A percentile compares a stretch with the other conserved stretches of the same genome.
Conservation (phyloP, 352 stramenopile genomes). For the Phytophthora niederhauseri region DNA sequence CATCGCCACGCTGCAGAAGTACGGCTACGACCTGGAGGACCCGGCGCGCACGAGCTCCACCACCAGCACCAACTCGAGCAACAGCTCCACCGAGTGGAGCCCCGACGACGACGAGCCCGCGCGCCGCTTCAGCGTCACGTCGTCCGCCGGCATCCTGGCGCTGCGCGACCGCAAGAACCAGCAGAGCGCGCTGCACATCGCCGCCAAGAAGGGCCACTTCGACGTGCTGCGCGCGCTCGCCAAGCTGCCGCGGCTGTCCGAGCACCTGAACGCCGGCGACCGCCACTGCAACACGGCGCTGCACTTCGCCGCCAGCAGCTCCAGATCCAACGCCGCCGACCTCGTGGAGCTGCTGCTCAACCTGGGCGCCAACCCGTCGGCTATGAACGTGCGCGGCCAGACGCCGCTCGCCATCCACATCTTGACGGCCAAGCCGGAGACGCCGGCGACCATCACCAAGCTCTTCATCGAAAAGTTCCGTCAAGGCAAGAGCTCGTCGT, state of each 20-base stretch:
- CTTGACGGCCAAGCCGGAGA: slow-evolving; percentile 71
- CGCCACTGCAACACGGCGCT: slow-evolving; percentile 83
- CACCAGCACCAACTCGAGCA: slow-evolving; percentile 39
- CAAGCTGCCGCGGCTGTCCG: slow-evolving; percentile 70
- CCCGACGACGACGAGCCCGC: slow-evolving; percentile 35
- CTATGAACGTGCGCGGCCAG: slow-evolving; percentile 81
- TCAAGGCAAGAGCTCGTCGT: slow-evolving; percentile 18
- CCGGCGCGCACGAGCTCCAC: slow-evolving; percentile 29
- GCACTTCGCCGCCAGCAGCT: slow-evolving; percentile 78
- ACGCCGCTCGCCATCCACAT: slow-evolving; percentile 88
- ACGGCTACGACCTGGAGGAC: slow-evolving; percentile 80
- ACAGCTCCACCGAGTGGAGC: slow-evolving; percentile 44
- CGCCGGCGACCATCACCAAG: slow-evolving; percentile 49
- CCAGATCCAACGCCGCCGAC: slow-evolving; percentile 56
- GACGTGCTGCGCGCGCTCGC: slow-evolving; percentile 81
- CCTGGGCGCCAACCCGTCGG: slow-evolving; percentile 62
- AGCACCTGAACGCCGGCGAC: slow-evolving; percentile 81
- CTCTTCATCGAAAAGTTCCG: slow-evolving; percentile 61
- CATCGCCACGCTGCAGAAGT: slow-evolving; percentile 84
- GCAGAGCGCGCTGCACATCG: slow-evolving; percentile 86
- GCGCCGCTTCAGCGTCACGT: slow-evolving; percentile 35
- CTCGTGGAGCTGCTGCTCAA: slow-evolving; percentile 77
- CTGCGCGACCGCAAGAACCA: slow-evolving; percentile 85
- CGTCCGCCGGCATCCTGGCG: slow-evolving; percentile 69
- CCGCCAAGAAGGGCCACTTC: slow-evolving; percentile 82